Evolutionary conservation across 148 eudicot genomes (phyloP).

Genomic region (Heliamphora exappendiculata): DNA sequence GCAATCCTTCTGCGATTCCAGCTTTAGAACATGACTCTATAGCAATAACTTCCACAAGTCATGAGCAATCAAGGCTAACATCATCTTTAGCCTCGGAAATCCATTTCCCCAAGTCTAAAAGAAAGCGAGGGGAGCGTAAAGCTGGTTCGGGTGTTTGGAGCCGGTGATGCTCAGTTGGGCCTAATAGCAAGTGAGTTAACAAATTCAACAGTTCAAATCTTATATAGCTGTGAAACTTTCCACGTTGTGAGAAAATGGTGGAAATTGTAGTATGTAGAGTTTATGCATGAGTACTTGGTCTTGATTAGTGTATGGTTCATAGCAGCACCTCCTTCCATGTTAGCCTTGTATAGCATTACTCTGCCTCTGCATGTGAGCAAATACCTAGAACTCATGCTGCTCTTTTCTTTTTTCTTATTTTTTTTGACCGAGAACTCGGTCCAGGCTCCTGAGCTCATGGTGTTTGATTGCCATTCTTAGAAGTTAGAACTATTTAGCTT

Average conservation of each 20-base stretch:
- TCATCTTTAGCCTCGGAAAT: conserved; percentile 44
- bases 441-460: no score
- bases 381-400: neutral
- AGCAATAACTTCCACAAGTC: conserved; percentile 12
- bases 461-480: no score
- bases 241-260: neutral
- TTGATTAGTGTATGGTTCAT: neutral
- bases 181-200: conserved; percentile 18
- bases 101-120: conserved; percentile 48
- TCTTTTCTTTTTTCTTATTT: no score
- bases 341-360: neutral
- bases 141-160: conserved; percentile 72
- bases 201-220: neutral
- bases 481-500: no score
- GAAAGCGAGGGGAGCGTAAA: conserved; percentile 90
- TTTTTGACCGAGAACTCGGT: no score
- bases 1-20: conserved; percentile 15
- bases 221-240: neutral
- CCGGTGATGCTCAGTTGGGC: conserved; percentile 36
- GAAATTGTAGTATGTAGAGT: neutral
- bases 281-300: no score
- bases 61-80: conserved; percentile 31
- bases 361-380: neutral
- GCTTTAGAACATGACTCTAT: conserved; percentile 19
- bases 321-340: neutral